These are phyloP conservation scores for Arxiozyma slooffiae DNA, from an alignment of 1,139 yeast species.

Conservation along the genomic window DNA sequence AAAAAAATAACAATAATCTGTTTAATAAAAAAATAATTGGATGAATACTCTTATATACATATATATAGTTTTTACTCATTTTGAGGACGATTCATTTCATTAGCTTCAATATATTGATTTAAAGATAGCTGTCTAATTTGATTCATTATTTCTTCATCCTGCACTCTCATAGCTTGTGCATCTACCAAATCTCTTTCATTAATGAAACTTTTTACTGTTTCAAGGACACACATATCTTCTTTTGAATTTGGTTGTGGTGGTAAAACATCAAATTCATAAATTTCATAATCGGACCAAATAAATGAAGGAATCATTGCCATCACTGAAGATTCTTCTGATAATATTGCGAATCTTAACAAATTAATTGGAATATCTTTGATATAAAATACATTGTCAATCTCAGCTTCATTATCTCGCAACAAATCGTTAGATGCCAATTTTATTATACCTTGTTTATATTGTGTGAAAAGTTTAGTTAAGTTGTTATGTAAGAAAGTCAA, in stretches of 20 bases:
- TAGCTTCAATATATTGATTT: constrained; percentile 25
- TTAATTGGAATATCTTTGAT: constrained; percentile 43
- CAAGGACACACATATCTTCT: constrained; percentile 27
- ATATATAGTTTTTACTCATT: neutral
- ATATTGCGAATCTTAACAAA: constrained; percentile 52
- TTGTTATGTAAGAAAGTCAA: constrained; percentile 43
- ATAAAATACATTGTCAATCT: constrained; percentile 15
- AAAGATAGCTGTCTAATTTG: constrained; percentile 28
- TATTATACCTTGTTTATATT: constrained; percentile 10
- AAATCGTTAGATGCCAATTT: constrained; percentile 10
- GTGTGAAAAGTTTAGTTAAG: constrained; percentile 33
- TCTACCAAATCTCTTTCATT: constrained; percentile 29
- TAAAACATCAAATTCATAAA: constrained; percentile 59
- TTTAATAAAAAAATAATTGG: no score
- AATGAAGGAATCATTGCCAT: constrained; percentile 58
- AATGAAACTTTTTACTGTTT: constrained; percentile 34
- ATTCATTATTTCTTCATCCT: constrained; percentile 26
- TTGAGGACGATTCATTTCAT: constrained; percentile 7
- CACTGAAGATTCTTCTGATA: constrained; percentile 59
- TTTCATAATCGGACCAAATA: constrained; percentile 54
- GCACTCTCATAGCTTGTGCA: constrained; percentile 22
- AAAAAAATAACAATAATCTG: no score
- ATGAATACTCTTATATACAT: no score
- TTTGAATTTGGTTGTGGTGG: constrained; percentile 43
- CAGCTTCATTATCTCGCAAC: constrained; percentile 1